Conservation (phyloP, 2,329 filamentous ascomycete species). For the Calonectria naviculata region DNA sequence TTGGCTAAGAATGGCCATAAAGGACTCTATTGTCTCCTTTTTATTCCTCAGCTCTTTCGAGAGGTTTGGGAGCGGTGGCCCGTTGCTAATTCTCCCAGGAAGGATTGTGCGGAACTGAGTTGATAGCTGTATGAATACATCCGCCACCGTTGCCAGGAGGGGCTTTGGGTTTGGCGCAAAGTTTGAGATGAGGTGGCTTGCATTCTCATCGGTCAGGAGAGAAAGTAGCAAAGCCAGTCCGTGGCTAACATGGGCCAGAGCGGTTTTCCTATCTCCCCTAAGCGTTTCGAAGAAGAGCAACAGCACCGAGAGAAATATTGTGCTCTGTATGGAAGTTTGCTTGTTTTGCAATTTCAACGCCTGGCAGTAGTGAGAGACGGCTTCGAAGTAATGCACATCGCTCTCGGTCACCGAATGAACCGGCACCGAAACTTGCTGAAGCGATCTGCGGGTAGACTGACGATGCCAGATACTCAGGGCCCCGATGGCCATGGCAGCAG, state of each 20-base stretch:
- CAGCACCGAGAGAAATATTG: conserved; percentile 46
- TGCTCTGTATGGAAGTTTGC: conserved; percentile 40
- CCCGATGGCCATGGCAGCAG: conserved; percentile 47
- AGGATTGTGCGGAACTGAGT: conserved; percentile 28
- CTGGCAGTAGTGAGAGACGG: conserved; percentile 48
- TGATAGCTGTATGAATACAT: conserved; percentile 28
- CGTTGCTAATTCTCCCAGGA: conserved; percentile 18
- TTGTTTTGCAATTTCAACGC: conserved; percentile 45
- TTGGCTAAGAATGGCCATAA: conserved; percentile 23
- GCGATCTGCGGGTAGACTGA: background rate
- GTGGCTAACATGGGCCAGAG: conserved; percentile 49
- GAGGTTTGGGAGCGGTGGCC: conserved; percentile 31
- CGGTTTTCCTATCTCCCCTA: conserved; percentile 43
- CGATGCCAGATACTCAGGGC: conserved; percentile 36
- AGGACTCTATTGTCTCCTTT: conserved; percentile 32
- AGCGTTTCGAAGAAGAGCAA: conserved; percentile 46
- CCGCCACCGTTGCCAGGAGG: conserved; percentile 25
- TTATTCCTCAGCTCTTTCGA: conserved; percentile 23
- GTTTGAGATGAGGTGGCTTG: conserved; percentile 8
- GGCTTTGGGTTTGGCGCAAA: conserved; percentile 36
- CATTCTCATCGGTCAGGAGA: conserved; percentile 40
- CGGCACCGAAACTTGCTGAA: background rate
- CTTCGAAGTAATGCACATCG: conserved; percentile 43
- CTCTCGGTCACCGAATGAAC: background rate
- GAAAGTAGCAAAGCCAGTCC: conserved; percentile 46